Evolutionary conservation across 2,329 filamentous ascomycete genomes (phyloP), one percentile per base, ranked within the genome.

Genomic region (Exophiala bonariae): DNA sequence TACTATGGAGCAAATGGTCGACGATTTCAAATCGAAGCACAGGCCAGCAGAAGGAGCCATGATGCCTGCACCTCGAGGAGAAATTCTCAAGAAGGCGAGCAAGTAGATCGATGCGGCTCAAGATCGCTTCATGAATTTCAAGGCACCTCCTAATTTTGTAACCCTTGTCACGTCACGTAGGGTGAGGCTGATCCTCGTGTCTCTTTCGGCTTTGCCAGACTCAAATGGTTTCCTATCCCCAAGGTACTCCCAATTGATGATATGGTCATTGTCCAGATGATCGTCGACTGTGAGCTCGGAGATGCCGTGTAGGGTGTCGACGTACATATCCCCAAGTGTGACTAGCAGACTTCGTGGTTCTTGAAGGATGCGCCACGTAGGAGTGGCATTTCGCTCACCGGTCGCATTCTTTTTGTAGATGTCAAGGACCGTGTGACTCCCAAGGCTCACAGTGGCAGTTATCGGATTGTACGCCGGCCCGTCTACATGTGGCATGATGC

Each of bases 401-500:
- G 39, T 38, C 16, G 48, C 46, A 16, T 48, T 81, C 65, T 79
- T 85, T 58, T 76, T 75, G 64, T 87, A 83, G 11, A 97, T 73
- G 58, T 95, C 85, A 41, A 97, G 74, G 48, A 92, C 89, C 7
- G 95, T 73, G 38, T 81, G 81, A 8, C 82, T 81, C 0, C 89
- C 89, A 6, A 99, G 72, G 69, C 89, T 95, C 54, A 97, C 85
- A 2, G 93, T 97, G 55, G 89, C 93, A 10, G 96, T 92, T 11
- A 95, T 82, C 1, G 87, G 87, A 63, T 87, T 80, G 64, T 99
- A 99, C 8, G 92, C 89, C 7, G 80, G 72, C 2, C 92, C 93
- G 66, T 99, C 92, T 75, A 96, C 93, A 66, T 97, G 92, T 37
- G 91, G 85, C 88, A 96, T 95, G 57, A 97, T 97, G n/a, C 92